Percentiles rank a stretch among this genome's conserved stretches.
These are phyloP conservation scores for Jatropha multifida DNA, from an alignment of 441 rosid species.

Conservation along the genomic window DNA sequence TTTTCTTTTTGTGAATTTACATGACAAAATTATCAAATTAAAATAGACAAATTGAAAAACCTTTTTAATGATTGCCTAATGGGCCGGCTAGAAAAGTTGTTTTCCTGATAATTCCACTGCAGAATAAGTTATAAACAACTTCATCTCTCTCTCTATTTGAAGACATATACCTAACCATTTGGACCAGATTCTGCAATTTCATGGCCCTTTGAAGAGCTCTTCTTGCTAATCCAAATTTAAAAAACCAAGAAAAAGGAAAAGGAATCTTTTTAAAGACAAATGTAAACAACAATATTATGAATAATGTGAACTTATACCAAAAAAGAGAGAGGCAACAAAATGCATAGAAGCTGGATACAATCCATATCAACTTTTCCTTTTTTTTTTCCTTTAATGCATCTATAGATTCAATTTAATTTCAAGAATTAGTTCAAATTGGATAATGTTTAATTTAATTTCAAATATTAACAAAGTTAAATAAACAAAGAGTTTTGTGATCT, in stretches of 20 bases:
- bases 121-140: background rate
- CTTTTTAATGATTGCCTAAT: slow-evolving; percentile 11
- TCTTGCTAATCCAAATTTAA: background rate
- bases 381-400: too few relatives aligned
- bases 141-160: background rate
- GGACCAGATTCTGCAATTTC: slow-evolving; percentile 12
- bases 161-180: slow-evolving; percentile 15
- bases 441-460: too few relatives aligned
- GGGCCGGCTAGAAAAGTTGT: background rate
- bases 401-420: too few relatives aligned
- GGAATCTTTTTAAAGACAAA: slow-evolving; percentile 3
- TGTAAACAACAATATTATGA: background rate
- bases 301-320: background rate
- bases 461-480: too few relatives aligned
- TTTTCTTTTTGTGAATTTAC: background rate
- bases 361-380: background rate
- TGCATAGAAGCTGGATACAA: background rate
- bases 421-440: too few relatives aligned
- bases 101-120: background rate
- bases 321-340: background rate
- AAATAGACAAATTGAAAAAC: background rate
- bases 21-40: background rate
- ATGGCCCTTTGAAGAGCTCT: background rate
- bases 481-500: too few relatives aligned
- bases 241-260: background rate